A percentile compares a stretch with the other conserved stretches of the same genome.
These are phyloP conservation scores for Quercus phellos DNA, from an alignment of 331 rosid species.

Conservation along the genomic window DNA sequence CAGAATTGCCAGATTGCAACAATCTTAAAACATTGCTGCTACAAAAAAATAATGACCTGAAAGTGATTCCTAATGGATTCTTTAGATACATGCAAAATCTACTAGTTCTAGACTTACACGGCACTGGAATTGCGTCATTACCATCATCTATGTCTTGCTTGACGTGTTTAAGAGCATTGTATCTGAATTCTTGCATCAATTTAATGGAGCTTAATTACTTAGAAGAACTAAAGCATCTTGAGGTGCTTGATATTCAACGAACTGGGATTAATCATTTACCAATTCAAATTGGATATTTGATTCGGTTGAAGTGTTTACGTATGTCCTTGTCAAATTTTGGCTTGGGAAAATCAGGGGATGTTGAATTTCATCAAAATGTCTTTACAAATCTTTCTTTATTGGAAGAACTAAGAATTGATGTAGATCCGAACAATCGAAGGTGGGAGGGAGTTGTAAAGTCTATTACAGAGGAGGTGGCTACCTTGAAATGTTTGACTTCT, in stretches of 20 bases:
- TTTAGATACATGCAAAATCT: slow-evolving; percentile 20
- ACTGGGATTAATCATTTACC: slow-evolving; percentile 4
- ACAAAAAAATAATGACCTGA: neutral
- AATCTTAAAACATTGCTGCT: slow-evolving; percentile 15
- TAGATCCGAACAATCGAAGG: neutral
- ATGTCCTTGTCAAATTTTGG: slow-evolving; percentile 6
- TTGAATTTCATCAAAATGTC: neutral
- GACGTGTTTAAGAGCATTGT: slow-evolving; percentile 4
- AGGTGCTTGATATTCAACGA: slow-evolving; percentile 25
- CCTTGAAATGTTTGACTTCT: slow-evolving; percentile 17
- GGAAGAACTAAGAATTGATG: slow-evolving; percentile 33
- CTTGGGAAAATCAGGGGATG: neutral
- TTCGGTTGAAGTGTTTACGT: slow-evolving; percentile 18
- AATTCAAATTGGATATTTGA: slow-evolving; percentile 3
- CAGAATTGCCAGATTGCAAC: neutral
- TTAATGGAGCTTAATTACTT: neutral
- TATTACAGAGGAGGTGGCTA: slow-evolving; percentile 10
- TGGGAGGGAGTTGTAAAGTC: neutral
- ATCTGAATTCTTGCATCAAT: slow-evolving; percentile 11
- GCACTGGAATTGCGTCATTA: slow-evolving; percentile 2
- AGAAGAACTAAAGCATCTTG: slow-evolving; percentile 10
- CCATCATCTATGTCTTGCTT: slow-evolving; percentile 22
- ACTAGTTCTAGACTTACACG: slow-evolving; percentile 16
- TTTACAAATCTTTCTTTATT: slow-evolving; percentile 7
- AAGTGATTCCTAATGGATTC: neutral